These are phyloP conservation scores for Borovskyia barvae DNA, from an alignment of 208 protist genomes.

Conservation along the genomic window DNA sequence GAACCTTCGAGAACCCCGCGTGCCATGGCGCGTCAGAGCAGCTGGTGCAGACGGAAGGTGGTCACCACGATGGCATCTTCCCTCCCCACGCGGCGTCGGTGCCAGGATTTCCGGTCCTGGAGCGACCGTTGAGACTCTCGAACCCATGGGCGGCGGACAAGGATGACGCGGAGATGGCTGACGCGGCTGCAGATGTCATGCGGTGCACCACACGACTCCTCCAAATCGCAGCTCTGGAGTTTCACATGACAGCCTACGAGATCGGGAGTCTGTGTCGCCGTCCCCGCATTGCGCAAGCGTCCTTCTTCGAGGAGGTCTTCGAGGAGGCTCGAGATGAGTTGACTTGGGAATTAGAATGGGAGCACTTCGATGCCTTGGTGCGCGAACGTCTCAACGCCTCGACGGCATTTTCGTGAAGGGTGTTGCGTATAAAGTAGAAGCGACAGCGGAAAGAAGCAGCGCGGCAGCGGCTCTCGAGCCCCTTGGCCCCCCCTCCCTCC, in stretches of 20 bases:
- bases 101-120: no score
- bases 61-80: no score
- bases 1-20: no score
- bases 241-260: conserved; percentile 31
- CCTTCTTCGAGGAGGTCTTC: conserved; percentile 51
- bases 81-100: no score
- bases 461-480: no score
- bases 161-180: conserved; percentile 25
- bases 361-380: conserved; percentile 29
- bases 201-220: conserved; percentile 51
- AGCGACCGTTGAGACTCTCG: no score
- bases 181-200: conserved; percentile 42
- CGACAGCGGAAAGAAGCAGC: no score
- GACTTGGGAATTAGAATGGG: conserved; percentile 30
- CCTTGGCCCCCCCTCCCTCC: no score
- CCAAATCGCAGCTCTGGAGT: conserved; percentile 55
- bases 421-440: no score
- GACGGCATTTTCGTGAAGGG: neutral
- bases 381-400: conserved; percentile 5
- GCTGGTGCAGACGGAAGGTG: no score
- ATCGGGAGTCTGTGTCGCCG: conserved; percentile 55
- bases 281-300: conserved; percentile 31
- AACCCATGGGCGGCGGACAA: no score
- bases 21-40: no score
- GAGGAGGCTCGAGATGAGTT: conserved; percentile 37